phyloP scores from a whole-genome alignment of 2,329 filamentous ascomycete genomes.

The Sphaerostilbella broomeana region DNA sequence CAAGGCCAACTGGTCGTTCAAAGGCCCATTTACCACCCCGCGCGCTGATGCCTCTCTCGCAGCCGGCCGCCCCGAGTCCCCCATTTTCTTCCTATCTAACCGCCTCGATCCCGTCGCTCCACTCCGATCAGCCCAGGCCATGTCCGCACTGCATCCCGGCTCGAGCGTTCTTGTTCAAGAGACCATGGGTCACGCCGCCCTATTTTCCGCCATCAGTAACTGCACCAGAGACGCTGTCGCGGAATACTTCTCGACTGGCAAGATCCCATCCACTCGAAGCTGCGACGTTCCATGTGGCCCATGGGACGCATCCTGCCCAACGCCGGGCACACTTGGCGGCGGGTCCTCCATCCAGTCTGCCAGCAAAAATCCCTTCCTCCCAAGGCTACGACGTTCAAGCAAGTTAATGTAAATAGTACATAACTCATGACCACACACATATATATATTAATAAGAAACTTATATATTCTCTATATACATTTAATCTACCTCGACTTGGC shows the following conservation, averaged over 20 bases:
- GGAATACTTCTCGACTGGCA: slow-evolving; percentile 25
- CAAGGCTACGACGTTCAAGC: no score
- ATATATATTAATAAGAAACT: no score
- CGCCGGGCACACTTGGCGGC: no score
- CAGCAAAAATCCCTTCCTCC: no score
- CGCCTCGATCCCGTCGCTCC: slow-evolving; percentile 42
- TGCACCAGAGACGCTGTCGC: slow-evolving; percentile 18
- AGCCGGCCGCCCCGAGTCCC: slow-evolving; percentile 31
- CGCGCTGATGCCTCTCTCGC: slow-evolving; percentile 17
- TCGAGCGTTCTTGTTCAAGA: slow-evolving; percentile 26
- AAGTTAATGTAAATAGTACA: no score
- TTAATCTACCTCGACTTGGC: no score
- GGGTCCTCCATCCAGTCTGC: no score
- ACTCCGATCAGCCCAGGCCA: slow-evolving; percentile 28
- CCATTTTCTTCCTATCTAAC: slow-evolving; percentile 38
- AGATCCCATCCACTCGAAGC: slow-evolving; percentile 18
- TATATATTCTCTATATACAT: no score
- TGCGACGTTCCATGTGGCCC: slow-evolving; percentile 15
- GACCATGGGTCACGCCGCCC: slow-evolving; percentile 22
- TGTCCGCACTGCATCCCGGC: slow-evolving; percentile 23
- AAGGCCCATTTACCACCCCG: slow-evolving; percentile 28
- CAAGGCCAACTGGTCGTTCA: slow-evolving; percentile 34
- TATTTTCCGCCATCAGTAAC: slow-evolving; percentile 12
- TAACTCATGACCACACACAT: no score
- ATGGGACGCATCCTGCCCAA: slow-evolving; percentile 15